A percentile compares a stretch with the other conserved stretches of the same genome.
Conservation (phyloP, 1,284 basidiomycete species). For the Sporisorium sorghi region DNA sequence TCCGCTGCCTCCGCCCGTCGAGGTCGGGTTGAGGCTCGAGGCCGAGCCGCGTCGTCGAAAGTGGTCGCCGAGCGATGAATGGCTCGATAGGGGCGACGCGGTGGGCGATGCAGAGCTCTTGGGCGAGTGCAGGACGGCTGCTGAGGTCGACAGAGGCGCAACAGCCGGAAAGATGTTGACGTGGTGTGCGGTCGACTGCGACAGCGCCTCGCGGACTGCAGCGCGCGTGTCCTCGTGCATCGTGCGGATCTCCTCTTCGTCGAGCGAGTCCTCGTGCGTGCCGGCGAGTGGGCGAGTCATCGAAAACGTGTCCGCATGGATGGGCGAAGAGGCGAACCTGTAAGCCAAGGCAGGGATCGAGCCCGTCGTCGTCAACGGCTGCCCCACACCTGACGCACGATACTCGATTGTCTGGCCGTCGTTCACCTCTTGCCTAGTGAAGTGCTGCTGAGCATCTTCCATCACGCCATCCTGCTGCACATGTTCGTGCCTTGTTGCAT, state of each 20-base stretch:
- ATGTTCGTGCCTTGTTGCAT: not conserved
- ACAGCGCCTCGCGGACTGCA: slow-evolving; percentile 47
- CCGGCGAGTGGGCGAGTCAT: slow-evolving; percentile 10
- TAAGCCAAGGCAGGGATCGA: slow-evolving; percentile 16
- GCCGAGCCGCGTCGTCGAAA: slow-evolving; percentile 21
- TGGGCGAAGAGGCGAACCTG: slow-evolving; percentile 24
- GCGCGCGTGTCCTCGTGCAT: slow-evolving; percentile 46
- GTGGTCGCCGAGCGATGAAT: slow-evolving; percentile 28
- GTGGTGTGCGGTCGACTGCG: slow-evolving; percentile 30
- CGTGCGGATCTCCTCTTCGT: slow-evolving; percentile 43
- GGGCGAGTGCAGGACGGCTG: slow-evolving; percentile 7
- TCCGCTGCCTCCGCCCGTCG: slow-evolving; percentile 8
- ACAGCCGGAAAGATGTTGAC: slow-evolving; percentile 13
- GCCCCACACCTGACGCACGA: not conserved
- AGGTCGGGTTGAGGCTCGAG: slow-evolving; percentile 24
- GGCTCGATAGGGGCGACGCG: slow-evolving; percentile 28
- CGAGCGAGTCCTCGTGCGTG: slow-evolving; percentile 31
- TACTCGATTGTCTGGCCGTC: not conserved
- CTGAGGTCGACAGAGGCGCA: slow-evolving; percentile 3
- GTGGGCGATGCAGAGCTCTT: slow-evolving; percentile 24
- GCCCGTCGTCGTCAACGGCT: not conserved
- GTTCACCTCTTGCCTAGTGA: not conserved
- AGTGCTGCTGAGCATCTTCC: not conserved
- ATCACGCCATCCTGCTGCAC: not conserved
- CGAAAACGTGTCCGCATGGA: slow-evolving; percentile 8